Percentiles rank a stretch among this genome's conserved stretches.
Evolutionary conservation across 2,329 filamentous ascomycete species (phyloP).

Genomic region (Botryotinia narcissicola): DNA sequence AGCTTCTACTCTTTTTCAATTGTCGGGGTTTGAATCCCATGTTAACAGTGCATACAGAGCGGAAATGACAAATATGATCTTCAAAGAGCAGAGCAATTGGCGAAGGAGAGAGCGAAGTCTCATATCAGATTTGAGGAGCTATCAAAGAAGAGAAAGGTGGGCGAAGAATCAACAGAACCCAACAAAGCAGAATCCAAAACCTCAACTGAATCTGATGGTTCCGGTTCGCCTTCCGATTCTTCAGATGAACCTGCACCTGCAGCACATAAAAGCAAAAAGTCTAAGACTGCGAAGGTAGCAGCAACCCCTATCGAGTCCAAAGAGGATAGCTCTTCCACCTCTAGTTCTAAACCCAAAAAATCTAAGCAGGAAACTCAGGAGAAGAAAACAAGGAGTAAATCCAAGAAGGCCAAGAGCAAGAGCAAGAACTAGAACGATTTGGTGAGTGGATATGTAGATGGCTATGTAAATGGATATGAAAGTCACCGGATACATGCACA

Average conservation of each 20-base stretch:
- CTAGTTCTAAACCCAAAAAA: constrained; percentile 4
- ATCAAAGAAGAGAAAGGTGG: constrained; percentile 39
- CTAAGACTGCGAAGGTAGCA: constrained; percentile 33
- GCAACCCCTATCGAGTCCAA: constrained; percentile 14
- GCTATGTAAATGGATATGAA: background rate
- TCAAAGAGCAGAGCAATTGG: constrained; percentile 48
- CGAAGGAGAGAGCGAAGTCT: constrained; percentile 50
- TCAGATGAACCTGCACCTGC: constrained; percentile 17
- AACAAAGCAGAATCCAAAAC: constrained; percentile 11
- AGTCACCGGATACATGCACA: background rate
- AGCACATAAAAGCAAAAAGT: constrained; percentile 34
- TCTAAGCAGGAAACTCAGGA: constrained; percentile 4
- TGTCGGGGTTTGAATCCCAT: background rate
- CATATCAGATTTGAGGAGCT: constrained; percentile 47
- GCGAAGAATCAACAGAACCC: constrained; percentile 20
- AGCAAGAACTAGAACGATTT: constrained; percentile 1
- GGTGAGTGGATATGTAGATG: background rate
- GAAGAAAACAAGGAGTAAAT: constrained; percentile 18
- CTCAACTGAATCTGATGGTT: constrained; percentile 26
- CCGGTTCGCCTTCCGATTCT: constrained; percentile 25
- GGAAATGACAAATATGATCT: constrained; percentile 51
- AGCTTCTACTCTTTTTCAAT: background rate
- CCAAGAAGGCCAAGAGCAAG: constrained; percentile 19
- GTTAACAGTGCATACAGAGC: constrained; percentile 30
- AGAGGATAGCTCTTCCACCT: background rate